phyloP scores from a whole-genome alignment of 257 asterid genomes.

The Cinchona pubescens region DNA sequence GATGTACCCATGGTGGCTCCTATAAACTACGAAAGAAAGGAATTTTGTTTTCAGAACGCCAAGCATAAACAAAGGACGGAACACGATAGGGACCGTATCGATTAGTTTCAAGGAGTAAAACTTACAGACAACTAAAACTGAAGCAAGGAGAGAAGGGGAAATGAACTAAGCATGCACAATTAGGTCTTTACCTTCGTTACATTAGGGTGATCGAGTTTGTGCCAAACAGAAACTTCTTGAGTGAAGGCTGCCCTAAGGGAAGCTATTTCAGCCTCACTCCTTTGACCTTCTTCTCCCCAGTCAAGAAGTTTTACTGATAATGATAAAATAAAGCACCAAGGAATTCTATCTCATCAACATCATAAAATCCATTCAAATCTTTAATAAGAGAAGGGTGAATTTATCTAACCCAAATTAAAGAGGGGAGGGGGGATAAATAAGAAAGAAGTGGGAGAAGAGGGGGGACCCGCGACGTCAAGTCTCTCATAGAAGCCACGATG shows the following conservation, averaged over 20 bases:
- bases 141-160: not conserved
- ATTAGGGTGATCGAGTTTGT: constrained; percentile 84
- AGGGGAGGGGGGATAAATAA: not conserved
- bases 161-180: not conserved
- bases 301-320: constrained; percentile 73
- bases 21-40: constrained; percentile 50
- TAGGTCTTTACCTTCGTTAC: constrained; percentile 69
- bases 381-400: too few relatives aligned
- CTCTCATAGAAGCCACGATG: constrained; percentile 79
- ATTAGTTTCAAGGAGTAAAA: not conserved
- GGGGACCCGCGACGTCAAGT: constrained; percentile 69
- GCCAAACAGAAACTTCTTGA: constrained; percentile 92
- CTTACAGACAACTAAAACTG: not conserved
- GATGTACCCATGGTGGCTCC: constrained; percentile 75
- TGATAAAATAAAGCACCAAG: constrained; percentile 1
- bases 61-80: not conserved
- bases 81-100: not conserved
- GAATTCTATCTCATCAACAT: constrained; percentile 7
- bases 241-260: constrained; percentile 68
- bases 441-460: not conserved
- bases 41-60: not conserved
- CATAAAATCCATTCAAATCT: not conserved
- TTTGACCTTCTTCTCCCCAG: constrained; percentile 87
- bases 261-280: constrained; percentile 55
- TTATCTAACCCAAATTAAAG: not conserved